phyloP scores from a whole-genome alignment of 1,284 basidiomycete genomes.

The Austroboletus novae-zelandiae region DNA sequence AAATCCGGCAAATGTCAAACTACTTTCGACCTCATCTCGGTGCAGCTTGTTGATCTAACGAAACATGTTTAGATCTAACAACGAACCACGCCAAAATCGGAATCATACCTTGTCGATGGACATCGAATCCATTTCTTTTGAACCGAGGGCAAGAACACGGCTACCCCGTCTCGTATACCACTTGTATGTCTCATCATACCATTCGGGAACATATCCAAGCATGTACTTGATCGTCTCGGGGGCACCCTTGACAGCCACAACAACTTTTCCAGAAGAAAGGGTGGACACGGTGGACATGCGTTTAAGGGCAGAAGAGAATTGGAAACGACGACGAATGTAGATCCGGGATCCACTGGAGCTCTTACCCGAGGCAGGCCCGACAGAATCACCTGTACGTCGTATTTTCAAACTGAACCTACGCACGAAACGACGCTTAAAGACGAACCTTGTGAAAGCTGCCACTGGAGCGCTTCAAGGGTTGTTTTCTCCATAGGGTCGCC shows the following conservation, averaged over 20 bases:
- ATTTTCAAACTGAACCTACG: not conserved
- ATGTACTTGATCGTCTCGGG: slow-evolving; percentile 92
- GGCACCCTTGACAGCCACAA: slow-evolving; percentile 87
- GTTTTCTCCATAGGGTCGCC: slow-evolving; percentile 99
- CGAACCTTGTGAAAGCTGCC: slow-evolving; percentile 79
- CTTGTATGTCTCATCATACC: slow-evolving; percentile 92
- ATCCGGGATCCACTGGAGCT: slow-evolving; percentile 59
- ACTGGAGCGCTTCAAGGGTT: slow-evolving; percentile 88
- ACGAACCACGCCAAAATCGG: not conserved
- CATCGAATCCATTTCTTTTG: slow-evolving; percentile 76
- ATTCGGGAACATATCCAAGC: slow-evolving; percentile 69
- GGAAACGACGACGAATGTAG: slow-evolving; percentile 85
- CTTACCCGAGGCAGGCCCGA: slow-evolving; percentile 56
- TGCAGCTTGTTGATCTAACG: slow-evolving; percentile 79
- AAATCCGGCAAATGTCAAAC: slow-evolving; percentile 84
- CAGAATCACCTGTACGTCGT: slow-evolving; percentile 52
- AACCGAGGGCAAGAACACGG: slow-evolving; percentile 86
- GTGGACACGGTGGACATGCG: slow-evolving; percentile 90
- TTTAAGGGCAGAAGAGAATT: slow-evolving; percentile 94
- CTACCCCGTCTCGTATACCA: slow-evolving; percentile 89
- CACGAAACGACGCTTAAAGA: not conserved
- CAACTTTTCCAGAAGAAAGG: slow-evolving; percentile 57
- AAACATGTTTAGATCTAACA: not conserved
- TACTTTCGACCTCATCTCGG: slow-evolving; percentile 76
- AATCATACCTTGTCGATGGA: slow-evolving; percentile 59